Base-by-base conservation (phyloP, 169 alveolate genomes). In the Perkinsus olseni region DNA sequence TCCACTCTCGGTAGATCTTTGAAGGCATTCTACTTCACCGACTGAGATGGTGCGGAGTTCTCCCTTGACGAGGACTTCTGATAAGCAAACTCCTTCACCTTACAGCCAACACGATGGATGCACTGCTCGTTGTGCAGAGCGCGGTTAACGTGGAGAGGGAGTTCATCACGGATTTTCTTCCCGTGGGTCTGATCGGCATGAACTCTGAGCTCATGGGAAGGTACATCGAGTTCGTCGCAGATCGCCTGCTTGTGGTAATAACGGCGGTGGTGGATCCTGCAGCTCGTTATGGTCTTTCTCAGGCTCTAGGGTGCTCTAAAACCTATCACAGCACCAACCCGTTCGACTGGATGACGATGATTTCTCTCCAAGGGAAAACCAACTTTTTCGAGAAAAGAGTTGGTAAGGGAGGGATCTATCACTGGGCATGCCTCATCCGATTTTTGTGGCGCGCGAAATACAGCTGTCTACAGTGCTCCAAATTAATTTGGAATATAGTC, bases 351-450 rank as follows among this genome's bases (percentile, higher is more conserved):
- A 98, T 98, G 99, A 99, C 98, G 93, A 97, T 99, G 97, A 99
- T 99, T 91, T 98, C 99, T 13, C 96, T 99, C 38, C 94, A 97
- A 96, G 99, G 99, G 91, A 99, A 99, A 95, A 99, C 99, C 92
- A 99, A 99, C 96, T 99, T 99, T 98, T 99, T 99, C 95, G 99
- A 99, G 96, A 98, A 98, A 95, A 96, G 99, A 91, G 99, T 98
- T 34, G 99, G 82, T 62, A 24, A 62, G 82, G 62, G 62, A 6
- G 17, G 6, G n/a, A 10, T 45, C 17, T 17, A 45, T 45, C n/a
- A n/a, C n/a, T n/a, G n/a, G n/a, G n/a, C n/a, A n/a, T n/a, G n/a
- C n/a, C n/a, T n/a, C n/a, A n/a, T n/a, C n/a, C n/a, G n/a, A n/a
- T n/a, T n/a, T n/a, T n/a, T n/a, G n/a, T n/a, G n/a, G n/a, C n/a